Evolutionary conservation across 2,329 filamentous ascomycete species (phyloP), one percentile per base, ranked within the genome.

Genomic region (Arthrobotrys megalospora): DNA sequence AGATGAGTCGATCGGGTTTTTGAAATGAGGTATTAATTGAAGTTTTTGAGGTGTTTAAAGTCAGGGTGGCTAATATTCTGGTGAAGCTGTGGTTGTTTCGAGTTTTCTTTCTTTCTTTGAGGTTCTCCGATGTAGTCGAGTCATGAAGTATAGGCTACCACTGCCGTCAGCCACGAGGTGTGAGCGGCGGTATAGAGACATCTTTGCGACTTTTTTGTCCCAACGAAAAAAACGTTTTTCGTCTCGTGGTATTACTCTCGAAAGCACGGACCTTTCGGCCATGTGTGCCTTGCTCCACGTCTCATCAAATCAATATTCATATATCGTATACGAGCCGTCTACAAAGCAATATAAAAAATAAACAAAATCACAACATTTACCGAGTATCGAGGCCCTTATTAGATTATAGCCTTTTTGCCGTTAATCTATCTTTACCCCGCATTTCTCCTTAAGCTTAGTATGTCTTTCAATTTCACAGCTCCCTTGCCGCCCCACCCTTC

Each of bases 401-500:
- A 28, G 5, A 50, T 32, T 38, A 63, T 34, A 41, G 60, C 12
- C 38, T 14, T 34, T 36, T 28, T 36, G 19, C 1, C 2, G 32
- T 60, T 66, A 36, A 43, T 65, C 14, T 58, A 72, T 50, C 10
- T 60, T 73, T 73, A 79, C 69, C 68, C 68, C 63, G 69, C 76
- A 53, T 79, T 70, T 60, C 19, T 14, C 75, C 48, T 63, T 10
- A 79, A 16, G 32, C 34, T 41, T 48, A 79, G 36, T 32, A 79
- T 64, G 45, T 79, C 64, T 50, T 63, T 69, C 19, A 79, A 45
- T 36, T 62, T 68, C 38, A 79, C 69, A 19, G 24, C 43, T 14
- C 67, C 76, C 64, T 55, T 79, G 5, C 68, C 76, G 55, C 76
- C 76, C 76, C 76, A 79, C 19, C 76, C 76, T 36, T 71, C 76